Evolutionary conservation across 768 basidiomycete genomes (phyloP).

Genomic region (Gymnopilus junonius): DNA sequence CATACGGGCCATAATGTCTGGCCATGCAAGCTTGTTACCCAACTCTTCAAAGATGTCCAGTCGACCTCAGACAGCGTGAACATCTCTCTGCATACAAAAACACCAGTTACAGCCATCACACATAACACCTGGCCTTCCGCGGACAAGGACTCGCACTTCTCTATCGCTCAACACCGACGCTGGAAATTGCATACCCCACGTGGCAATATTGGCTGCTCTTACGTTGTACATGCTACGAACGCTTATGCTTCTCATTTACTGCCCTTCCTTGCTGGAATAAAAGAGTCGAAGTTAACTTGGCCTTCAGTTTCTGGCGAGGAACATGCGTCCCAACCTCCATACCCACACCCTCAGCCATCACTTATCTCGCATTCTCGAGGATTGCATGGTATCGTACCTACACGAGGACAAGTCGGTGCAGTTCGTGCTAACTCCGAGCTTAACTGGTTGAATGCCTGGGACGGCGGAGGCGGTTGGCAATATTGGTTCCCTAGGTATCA

Average conservation of each 20-base stretch:
- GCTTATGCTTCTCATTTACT: conserved; percentile 80
- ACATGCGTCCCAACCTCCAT: neutral
- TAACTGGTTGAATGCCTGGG: conserved; percentile 48
- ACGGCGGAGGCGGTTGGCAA: conserved; percentile 54
- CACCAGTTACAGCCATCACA: conserved; percentile 62
- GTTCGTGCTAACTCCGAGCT: conserved; percentile 43
- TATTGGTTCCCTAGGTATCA: conserved; percentile 81
- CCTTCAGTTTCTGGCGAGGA: neutral
- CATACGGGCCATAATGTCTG: conserved; percentile 69
- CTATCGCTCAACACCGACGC: conserved; percentile 26
- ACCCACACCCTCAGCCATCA: neutral
- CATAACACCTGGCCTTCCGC: neutral
- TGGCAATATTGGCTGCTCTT: conserved; percentile 61
- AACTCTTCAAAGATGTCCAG: conserved; percentile 54
- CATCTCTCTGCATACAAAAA: conserved; percentile 71
- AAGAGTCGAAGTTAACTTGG: neutral
- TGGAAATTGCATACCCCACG: conserved; percentile 70
- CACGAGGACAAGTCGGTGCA: conserved; percentile 69
- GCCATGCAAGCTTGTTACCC: conserved; percentile 82
- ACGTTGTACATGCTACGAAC: conserved; percentile 88
- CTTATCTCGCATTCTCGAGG: conserved; percentile 4
- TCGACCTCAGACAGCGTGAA: conserved; percentile 29
- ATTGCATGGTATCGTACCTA: conserved; percentile 56
- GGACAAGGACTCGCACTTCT: neutral
- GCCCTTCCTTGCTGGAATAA: conserved; percentile 60